Base-by-base conservation (phyloP, 1,284 basidiomycete genomes). In the Apiotrichum mycotoxinovorans region DNA sequence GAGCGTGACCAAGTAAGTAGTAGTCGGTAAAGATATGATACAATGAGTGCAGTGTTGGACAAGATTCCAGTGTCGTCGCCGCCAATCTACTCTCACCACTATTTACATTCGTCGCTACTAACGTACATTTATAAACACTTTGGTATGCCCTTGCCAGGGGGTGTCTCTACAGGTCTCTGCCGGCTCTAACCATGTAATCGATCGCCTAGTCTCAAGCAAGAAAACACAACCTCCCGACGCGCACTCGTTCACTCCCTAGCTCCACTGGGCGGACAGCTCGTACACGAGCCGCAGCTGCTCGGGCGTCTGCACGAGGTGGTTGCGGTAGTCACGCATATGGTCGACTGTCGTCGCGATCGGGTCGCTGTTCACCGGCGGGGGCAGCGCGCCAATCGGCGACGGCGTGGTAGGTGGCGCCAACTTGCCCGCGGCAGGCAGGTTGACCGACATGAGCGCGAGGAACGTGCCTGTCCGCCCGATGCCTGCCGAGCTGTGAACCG, bases 381-480 rank as follows among this genome's bases (percentile, higher is more conserved):
- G 67, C 3, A 70, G 44, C 2, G 66, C 65, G 7, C 61, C 64
- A 1, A 71, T 47, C 0, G 66, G 67, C 9, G 66, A 65, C n/a
- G 48, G 11, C 45, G 30, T 25, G 20, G 33, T 41, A 22, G 45
- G 26, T 26, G n/a, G 20, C 11, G 25, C 52, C 8, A 53, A 49
- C 34, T 25, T 22, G 37, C 30, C 18, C 35, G 42, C 9, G 18
- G 22, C n/a, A 1, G 50, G 63, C 18, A 46, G 27, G 17, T 68
- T 57, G 17, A 73, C 46, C 2, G 72, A 69, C 11, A 69, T 65
- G 18, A 76, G 65, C 9, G 70, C 65, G 52, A 76, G 68, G 58
- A 74, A 74, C 2, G 73, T 65, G 3, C 72, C 73, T 8, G 72
- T 76, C 12, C 74, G 57, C 5, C 74, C 74, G 2, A 76, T 69